Conservation (phyloP, 805 yeast genomes). For the Kregervanrija fluxuum region DNA sequence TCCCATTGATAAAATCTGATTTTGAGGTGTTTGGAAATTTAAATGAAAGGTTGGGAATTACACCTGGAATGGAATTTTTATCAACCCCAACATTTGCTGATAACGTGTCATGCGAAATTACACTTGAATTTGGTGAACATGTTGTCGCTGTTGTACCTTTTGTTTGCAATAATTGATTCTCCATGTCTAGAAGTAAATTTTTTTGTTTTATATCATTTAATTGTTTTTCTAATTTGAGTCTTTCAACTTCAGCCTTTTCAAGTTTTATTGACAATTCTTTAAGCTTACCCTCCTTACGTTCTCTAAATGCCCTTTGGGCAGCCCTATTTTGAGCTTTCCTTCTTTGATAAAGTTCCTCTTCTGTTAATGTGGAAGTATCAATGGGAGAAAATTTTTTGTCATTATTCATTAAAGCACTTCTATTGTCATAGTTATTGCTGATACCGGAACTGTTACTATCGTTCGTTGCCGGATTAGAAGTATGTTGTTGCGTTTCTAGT, state of each 20-base stretch:
- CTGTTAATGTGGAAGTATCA: conserved; percentile 6
- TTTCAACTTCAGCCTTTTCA: conserved; percentile 43
- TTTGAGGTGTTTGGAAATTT: conserved; percentile 21
- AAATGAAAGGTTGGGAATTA: conserved; percentile 6
- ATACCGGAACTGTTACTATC: too few species aligned
- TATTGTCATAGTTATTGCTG: too few species aligned
- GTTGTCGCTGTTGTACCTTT: not conserved
- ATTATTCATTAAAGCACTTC: too few species aligned
- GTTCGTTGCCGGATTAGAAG: too few species aligned
- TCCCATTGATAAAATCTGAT: conserved; percentile 15
- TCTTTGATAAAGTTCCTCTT: conserved; percentile 42
- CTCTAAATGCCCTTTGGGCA: conserved; percentile 82
- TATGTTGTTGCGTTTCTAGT: too few species aligned
- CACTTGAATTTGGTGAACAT: not conserved
- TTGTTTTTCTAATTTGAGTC: conserved; percentile 33
- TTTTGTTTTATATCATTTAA: conserved; percentile 40
- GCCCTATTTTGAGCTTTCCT: conserved; percentile 78
- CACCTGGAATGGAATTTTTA: not conserved
- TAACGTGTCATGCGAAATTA: not conserved
- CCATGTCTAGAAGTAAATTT: conserved; percentile 51
- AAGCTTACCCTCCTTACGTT: conserved; percentile 66
- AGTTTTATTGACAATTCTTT: conserved; percentile 61
- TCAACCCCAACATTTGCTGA: not conserved
- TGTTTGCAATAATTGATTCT: conserved; percentile 46
- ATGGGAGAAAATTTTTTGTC: too few species aligned